Conservation (phyloP, 768 basidiomycete genomes). For the Psilocybe azurescens region DNA sequence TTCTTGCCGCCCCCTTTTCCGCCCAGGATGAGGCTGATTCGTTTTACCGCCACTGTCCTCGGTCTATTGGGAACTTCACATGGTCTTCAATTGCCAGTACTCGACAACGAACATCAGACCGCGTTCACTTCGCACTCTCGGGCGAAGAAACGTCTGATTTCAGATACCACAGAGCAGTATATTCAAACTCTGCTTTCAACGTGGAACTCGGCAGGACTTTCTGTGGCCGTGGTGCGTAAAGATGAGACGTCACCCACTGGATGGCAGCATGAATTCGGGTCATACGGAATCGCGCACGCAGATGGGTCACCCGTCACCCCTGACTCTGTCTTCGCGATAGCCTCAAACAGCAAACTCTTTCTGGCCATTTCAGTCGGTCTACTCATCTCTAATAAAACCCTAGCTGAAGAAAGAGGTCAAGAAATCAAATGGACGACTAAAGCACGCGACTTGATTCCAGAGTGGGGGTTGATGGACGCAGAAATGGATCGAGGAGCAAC, state of each 20-base stretch:
- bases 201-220: slow-evolving; percentile 45
- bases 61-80: too few species aligned
- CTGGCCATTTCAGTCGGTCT: slow-evolving; percentile 43
- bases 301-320: slow-evolving; percentile 43
- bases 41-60: too few species aligned
- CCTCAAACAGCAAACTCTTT: slow-evolving; percentile 50
- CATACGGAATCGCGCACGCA: slow-evolving; percentile 40
- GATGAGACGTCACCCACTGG: slow-evolving; percentile 32
- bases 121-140: too few species aligned
- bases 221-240: slow-evolving; percentile 44
- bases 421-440: slow-evolving; percentile 43
- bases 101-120: too few species aligned
- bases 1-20: too few species aligned
- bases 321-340: slow-evolving; percentile 49
- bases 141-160: too few species aligned
- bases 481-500: slow-evolving; percentile 37
- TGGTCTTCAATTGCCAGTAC: too few species aligned
- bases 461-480: slow-evolving; percentile 45
- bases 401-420: slow-evolving; percentile 33
- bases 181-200: slow-evolving; percentile 31
- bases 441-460: slow-evolving; percentile 39
- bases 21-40: too few species aligned
- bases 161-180: slow-evolving; percentile 24
- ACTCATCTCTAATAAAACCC: slow-evolving; percentile 41
- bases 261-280: slow-evolving; percentile 44